Evolutionary conservation across 2,329 filamentous ascomycete genomes (phyloP).

Genomic region (Botrytis tulipae): DNA sequence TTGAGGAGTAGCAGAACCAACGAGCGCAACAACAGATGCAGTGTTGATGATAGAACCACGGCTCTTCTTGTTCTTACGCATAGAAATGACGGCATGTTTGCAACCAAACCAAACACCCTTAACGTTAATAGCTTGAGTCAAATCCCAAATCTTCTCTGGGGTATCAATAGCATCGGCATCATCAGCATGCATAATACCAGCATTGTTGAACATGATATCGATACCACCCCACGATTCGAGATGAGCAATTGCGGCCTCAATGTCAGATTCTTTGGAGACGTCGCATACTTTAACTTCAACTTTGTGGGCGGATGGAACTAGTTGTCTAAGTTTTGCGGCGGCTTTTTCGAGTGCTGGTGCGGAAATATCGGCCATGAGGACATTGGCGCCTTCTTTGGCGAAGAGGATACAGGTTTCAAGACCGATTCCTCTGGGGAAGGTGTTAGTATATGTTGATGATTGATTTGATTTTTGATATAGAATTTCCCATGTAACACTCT

Average conservation of each 20-base stretch:
- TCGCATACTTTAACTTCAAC: slow-evolving; percentile 56
- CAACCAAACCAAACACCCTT: slow-evolving; percentile 77
- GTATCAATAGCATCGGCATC: slow-evolving; percentile 65
- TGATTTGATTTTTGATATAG: not conserved
- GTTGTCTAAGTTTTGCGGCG: slow-evolving; percentile 56
- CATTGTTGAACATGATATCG: slow-evolving; percentile 78
- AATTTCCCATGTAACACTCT: not conserved
- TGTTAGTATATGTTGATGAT: not conserved
- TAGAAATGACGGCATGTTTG: slow-evolving; percentile 68
- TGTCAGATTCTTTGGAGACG: slow-evolving; percentile 66
- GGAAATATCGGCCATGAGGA: slow-evolving; percentile 71
- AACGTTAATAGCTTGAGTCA: slow-evolving; percentile 74
- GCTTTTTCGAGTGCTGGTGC: slow-evolving; percentile 62
- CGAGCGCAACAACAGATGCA: slow-evolving; percentile 69
- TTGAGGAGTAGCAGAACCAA: slow-evolving; percentile 70
- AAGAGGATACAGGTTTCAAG: slow-evolving; percentile 74
- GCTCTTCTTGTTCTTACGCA: slow-evolving; percentile 66
- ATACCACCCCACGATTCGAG: slow-evolving; percentile 68
- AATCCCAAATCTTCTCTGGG: slow-evolving; percentile 72
- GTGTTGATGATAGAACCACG: slow-evolving; percentile 72
- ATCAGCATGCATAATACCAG: slow-evolving; percentile 73
- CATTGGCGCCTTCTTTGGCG: slow-evolving; percentile 66
- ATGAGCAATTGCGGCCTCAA: slow-evolving; percentile 58
- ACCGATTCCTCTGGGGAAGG: slow-evolving; percentile 60
- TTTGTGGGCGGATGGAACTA: slow-evolving; percentile 51